Evolutionary conservation across 179 eudicot species (phyloP).

Genomic region (Amaranthus tricolor): DNA sequence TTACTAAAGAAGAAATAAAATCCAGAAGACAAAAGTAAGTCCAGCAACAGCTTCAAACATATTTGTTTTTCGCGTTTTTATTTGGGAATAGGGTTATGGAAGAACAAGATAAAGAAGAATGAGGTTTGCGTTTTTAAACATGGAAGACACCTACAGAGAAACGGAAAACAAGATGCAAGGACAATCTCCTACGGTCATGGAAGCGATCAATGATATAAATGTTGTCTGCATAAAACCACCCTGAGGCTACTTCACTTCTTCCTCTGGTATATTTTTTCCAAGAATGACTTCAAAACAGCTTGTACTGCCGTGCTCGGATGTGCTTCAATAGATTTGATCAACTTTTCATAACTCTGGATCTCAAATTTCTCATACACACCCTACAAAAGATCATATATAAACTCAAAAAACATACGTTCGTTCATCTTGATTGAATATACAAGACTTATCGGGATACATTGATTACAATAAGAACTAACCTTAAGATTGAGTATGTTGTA

Average conservation of each 20-base stretch:
- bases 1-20: too few relatives aligned
- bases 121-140: too few relatives aligned
- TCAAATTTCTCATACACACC: conserved; percentile 56
- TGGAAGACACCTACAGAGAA: too few relatives aligned
- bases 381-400: conserved; percentile 23
- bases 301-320: conserved; percentile 62
- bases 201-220: not conserved
- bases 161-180: not conserved
- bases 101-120: too few relatives aligned
- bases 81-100: too few relatives aligned
- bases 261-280: conserved; percentile 71
- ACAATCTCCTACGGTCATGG: conserved; percentile 7
- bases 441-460: too few relatives aligned
- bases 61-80: too few relatives aligned
- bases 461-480: conserved; percentile 30
- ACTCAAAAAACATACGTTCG: not conserved
- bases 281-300: conserved; percentile 61
- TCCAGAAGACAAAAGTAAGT: too few relatives aligned
- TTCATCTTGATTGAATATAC: not conserved
- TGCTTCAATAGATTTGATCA: conserved; percentile 51
- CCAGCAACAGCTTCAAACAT: too few relatives aligned
- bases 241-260: conserved; percentile 39
- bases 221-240: conserved; percentile 1
- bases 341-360: conserved; percentile 47
- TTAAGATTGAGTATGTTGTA: conserved; percentile 52